A percentile compares a stretch with the other conserved stretches of the same genome.
Conservation (phyloP, 2,329 filamentous ascomycete genomes). For the Coniochaeta sp. region DNA sequence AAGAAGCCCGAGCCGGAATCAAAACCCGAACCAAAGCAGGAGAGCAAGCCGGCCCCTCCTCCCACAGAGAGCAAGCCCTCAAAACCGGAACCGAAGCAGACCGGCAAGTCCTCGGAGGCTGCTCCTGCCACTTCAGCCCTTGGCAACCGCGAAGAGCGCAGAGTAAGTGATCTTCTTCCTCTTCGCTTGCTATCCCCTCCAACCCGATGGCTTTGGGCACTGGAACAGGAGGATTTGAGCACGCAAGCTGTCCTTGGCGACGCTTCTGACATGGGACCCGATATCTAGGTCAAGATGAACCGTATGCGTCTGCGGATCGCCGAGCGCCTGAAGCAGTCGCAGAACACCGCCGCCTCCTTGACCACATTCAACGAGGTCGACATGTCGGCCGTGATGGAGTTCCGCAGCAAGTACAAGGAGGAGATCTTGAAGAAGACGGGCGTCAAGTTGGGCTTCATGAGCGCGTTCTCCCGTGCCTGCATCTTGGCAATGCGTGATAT, state of each 20-base stretch:
- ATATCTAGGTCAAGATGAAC: slow-evolving; percentile 90
- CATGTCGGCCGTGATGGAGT: slow-evolving; percentile 96
- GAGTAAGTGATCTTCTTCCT: slow-evolving; percentile 47
- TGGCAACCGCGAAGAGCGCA: slow-evolving; percentile 78
- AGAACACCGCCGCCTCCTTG: slow-evolving; percentile 94
- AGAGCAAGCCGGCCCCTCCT: slow-evolving; percentile 25
- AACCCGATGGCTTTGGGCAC: background rate
- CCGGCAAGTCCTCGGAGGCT: slow-evolving; percentile 10
- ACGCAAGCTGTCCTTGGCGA: background rate
- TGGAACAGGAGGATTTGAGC: background rate
- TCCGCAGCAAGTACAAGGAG: slow-evolving; percentile 96
- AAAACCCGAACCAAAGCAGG: slow-evolving; percentile 27
- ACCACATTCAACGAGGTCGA: slow-evolving; percentile 99
- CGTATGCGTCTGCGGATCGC: slow-evolving; percentile 97
- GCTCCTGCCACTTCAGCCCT: slow-evolving; percentile 31
- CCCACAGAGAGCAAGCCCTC: slow-evolving; percentile 16
- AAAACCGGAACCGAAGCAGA: slow-evolving; percentile 14
- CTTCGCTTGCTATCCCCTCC: background rate
- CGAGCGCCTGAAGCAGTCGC: slow-evolving; percentile 96
- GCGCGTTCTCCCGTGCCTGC: slow-evolving; percentile 85
- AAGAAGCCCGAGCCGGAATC: slow-evolving; percentile 34
- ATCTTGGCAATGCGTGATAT: slow-evolving; percentile 90
- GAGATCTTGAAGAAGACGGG: slow-evolving; percentile 92
- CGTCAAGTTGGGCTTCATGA: slow-evolving; percentile 99
- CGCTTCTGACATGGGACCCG: slow-evolving; percentile 5